Conservation (phyloP, 73 alveolate genomes). For the Stentor roeselii region DNA sequence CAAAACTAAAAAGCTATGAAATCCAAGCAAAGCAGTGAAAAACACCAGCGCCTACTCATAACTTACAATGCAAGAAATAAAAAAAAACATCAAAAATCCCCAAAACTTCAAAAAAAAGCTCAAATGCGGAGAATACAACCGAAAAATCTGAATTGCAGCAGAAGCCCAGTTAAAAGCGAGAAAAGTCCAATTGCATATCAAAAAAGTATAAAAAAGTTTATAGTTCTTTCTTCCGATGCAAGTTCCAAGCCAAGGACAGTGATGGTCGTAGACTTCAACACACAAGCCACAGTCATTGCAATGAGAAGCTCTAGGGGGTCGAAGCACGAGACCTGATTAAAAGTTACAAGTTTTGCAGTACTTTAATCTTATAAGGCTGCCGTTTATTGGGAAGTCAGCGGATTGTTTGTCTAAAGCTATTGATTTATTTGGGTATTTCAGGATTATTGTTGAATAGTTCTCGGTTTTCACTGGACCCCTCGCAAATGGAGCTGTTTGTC, state of each 20-base stretch:
- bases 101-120: no score
- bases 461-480: not conserved
- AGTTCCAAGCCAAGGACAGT: slow-evolving; percentile 45
- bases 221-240: slow-evolving; percentile 46
- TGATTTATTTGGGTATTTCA: not conserved
- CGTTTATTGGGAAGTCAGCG: not conserved
- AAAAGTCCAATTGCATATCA: not conserved
- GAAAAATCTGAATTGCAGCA: no score
- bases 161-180: no score
- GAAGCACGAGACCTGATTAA: slow-evolving; percentile 4
- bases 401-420: not conserved
- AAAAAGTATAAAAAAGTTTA: slow-evolving; percentile 2
- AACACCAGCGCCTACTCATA: no score
- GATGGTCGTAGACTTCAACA: slow-evolving; percentile 42
- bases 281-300: slow-evolving; percentile 43
- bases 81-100: not conserved
- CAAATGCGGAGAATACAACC: no score
- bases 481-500: slow-evolving; percentile 25
- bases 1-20: slow-evolving; percentile 2
- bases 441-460: not conserved
- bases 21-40: not conserved
- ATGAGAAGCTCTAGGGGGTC: slow-evolving; percentile 52
- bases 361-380: not conserved
- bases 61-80: not conserved
- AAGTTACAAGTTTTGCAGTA: slow-evolving; percentile 30